A percentile compares a stretch with the other conserved stretches of the same genome.
Conservation (phyloP, 192 early-diverging fungal species). For the Jimgerdemannia flammicorona region DNA sequence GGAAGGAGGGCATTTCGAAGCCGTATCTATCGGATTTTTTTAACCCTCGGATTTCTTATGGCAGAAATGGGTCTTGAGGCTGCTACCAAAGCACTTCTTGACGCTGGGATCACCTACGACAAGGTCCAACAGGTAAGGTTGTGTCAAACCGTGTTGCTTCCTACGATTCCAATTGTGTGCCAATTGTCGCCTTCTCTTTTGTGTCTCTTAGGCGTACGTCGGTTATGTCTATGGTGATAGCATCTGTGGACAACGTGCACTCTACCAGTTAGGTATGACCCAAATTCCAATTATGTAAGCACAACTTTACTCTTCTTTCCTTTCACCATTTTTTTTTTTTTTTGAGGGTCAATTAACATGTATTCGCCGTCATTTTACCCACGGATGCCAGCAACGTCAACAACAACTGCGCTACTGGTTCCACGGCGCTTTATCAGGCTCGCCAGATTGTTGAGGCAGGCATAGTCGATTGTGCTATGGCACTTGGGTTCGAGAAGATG, state of each 20-base stretch:
- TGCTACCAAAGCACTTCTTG: conserved; percentile 63
- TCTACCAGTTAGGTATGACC: conserved; percentile 74
- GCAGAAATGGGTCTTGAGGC: conserved; percentile 60
- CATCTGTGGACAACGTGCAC: conserved; percentile 63
- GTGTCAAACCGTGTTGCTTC: conserved; percentile 32
- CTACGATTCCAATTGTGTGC: conserved; percentile 10
- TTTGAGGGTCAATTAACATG: not conserved
- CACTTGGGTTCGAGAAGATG: conserved; percentile 77
- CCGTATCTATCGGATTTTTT: not conserved
- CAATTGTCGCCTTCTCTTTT: not conserved
- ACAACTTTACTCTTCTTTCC: no score
- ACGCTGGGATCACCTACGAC: conserved; percentile 69
- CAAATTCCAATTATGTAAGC: conserved; percentile 54
- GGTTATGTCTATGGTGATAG: conserved; percentile 60
- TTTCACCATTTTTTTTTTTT: not conserved
- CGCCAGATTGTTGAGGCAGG: conserved; percentile 58
- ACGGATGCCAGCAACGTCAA: conserved; percentile 57
- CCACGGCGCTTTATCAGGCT: conserved; percentile 63
- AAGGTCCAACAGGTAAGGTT: conserved; percentile 44
- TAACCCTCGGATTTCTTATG: not conserved
- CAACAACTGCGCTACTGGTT: conserved; percentile 78
- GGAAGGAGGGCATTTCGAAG: not conserved
- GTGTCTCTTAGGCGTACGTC: conserved; percentile 23
- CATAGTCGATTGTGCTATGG: conserved; percentile 62
- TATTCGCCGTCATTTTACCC: conserved; percentile 1